A percentile compares a stretch with the other conserved stretches of the same genome.
These are phyloP conservation scores for Voacanga thouarsii DNA, from an alignment of 257 asterid genomes.

Conservation along the genomic window DNA sequence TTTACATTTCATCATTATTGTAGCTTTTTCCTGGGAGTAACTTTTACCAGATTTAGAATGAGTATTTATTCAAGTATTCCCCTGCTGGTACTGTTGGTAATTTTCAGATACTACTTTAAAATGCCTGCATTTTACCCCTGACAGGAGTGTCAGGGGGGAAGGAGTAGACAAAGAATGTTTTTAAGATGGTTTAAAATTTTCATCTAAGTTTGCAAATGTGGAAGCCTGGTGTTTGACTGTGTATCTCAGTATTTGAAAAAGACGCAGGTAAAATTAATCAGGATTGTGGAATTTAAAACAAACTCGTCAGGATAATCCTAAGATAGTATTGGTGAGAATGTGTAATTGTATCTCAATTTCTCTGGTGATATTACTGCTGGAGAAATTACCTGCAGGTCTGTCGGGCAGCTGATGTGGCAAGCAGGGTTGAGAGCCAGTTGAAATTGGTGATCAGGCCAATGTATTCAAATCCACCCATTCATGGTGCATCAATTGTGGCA, in stretches of 20 bases:
- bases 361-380: not conserved
- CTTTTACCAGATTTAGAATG: not conserved
- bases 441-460: constrained; percentile 95
- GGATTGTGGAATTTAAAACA: not conserved
- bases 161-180: not conserved
- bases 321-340: not conserved
- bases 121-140: not conserved
- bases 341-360: not conserved
- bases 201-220: not conserved
- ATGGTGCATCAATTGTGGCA: constrained; percentile 95
- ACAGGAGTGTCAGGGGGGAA: not conserved
- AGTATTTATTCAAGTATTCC: not conserved
- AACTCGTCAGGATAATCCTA: not conserved
- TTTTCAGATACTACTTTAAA: not conserved
- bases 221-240: not conserved
- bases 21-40: not conserved
- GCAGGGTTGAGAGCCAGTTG: constrained; percentile 97
- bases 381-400: constrained; percentile 56
- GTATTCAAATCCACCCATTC: constrained; percentile 97
- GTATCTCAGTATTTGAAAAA: not conserved
- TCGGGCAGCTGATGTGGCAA: constrained; percentile 71
- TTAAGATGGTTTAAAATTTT: not conserved
- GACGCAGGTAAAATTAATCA: not conserved
- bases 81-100: not conserved
- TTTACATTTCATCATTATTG: not conserved